Base-by-base conservation (phyloP, 2,329 filamentous ascomycete genomes). In the Fusarium duplospermum region DNA sequence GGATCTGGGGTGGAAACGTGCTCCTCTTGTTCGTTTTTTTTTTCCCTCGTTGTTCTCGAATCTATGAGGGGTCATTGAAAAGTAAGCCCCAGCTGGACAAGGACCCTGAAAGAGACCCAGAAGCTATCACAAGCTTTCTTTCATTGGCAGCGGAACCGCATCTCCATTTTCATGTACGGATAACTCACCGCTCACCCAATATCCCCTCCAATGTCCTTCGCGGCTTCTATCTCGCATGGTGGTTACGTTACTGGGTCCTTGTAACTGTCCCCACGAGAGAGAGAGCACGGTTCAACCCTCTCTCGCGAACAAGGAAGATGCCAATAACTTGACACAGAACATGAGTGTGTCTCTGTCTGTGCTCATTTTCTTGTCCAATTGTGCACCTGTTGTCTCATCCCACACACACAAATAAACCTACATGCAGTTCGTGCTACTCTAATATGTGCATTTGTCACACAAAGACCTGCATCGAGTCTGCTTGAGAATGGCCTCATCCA, bases 1-100 rank as follows among this genome's bases (percentile, higher is more conserved):
- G 71, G 72, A 74, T 70, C 71, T 69, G 68, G 71, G 68, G 70
- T 73, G 58, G 66, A 73, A 70, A 73, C 42, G 42, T 47, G 42
- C 13, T 47, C 24, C 13, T 24, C 24, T 24, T 57, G 60, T 70
- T 33, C 50, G 54, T 70, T 47, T 59, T 63, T 67, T 70, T 47
- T 59, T 63, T 67, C 59, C 50, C 36, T 58, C 20, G n/a, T 31
- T 33, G 20, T 56, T 66, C 31, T 61, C 18, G 52, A 40, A 24
- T 29, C 2, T 36, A 52, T 60, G 45, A 47, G 47, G 40, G 31
- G n/a, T 10, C 27, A 69, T 42, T 11, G 14, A 22, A 8, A 18
- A 13, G 16, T 16, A 36, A 36, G 35, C 35, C 36, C 36, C 36
- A 38, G 40, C 40, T 42, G n/a, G 20, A 42, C 42, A 18, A 27